Evolutionary conservation across 148 eudicot species (phyloP).

Genomic region (Heliosperma pusillum): DNA sequence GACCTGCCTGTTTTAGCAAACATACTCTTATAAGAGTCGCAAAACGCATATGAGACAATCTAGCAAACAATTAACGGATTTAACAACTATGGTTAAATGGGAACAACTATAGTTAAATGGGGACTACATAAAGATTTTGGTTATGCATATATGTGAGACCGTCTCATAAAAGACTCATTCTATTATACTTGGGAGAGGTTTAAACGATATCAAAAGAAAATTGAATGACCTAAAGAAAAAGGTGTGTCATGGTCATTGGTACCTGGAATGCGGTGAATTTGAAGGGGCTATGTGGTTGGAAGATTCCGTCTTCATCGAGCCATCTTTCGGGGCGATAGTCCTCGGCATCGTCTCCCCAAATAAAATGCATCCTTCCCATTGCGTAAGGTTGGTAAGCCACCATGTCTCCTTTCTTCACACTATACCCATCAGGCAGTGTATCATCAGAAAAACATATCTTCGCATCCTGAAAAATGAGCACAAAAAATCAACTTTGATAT

Average conservation of each 20-base stretch:
- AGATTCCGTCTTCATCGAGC: constrained; percentile 65
- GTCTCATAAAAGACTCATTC: constrained; percentile 16
- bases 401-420: constrained; percentile 67
- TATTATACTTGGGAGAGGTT: neutral
- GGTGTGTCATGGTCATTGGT: no score
- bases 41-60: no score
- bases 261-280: constrained; percentile 83
- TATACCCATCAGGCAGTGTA: constrained; percentile 65
- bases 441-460: constrained; percentile 70
- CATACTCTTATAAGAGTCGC: neutral
- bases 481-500: neutral
- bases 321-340: constrained; percentile 72
- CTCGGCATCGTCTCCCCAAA: constrained; percentile 83
- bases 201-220: neutral
- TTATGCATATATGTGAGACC: constrained; percentile 49
- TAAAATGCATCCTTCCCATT: constrained; percentile 76
- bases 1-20: constrained; percentile 33
- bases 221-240: no score
- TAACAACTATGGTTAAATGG: constrained; percentile 44
- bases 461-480: constrained; percentile 36
- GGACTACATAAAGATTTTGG: constrained; percentile 53
- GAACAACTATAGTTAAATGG: constrained; percentile 43
- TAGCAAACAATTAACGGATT: no score
- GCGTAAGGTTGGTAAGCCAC: constrained; percentile 73
- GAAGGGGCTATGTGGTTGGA: constrained; percentile 64